Base-by-base conservation (phyloP, 2,329 filamentous ascomycete genomes). In the Claviceps cyperi region DNA sequence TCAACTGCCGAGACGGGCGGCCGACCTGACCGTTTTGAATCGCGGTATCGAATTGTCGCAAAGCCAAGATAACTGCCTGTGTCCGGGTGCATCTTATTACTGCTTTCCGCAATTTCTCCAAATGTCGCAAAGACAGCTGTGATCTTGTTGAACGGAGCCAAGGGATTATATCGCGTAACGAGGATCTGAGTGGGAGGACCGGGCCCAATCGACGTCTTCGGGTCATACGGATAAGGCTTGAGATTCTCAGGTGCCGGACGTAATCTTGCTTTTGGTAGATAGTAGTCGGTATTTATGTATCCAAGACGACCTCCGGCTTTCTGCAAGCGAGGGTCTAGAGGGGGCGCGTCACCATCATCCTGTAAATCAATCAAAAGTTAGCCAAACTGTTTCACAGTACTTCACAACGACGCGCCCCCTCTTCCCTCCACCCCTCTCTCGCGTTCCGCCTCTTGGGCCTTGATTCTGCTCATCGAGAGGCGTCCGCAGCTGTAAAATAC, bases 51-150 rank as follows among this genome's bases (percentile, higher is more conserved):
- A 62, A 98, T 88, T 15, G 88, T 87, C 56, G 87, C 94, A 62
- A 98, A 90, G 13, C 92, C 92, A 13, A 98, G 76, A 62, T 94
- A 94, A 61, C 87, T 92, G 17, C 92, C 92, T 13, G 90, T 97
- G 51, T 90, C 84, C 8, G 92, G 92, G 65, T 98, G 89, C 60
- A 94, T 91, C 64, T 94, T 91, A 62, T 96, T 96, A 61, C 87
- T 89, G 58, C 94, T 84, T 61, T 90, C 85, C 43, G 84, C 84
- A 55, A 98, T 90, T 52, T 95, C 87, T 49, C 89, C 89, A 67
- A 85, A 94, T 3, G 78, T 80, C 17, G 83, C 79, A 63, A 94
- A 94, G 49, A 86, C 77, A 44, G 83, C 79, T 17, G 78, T 79
- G 47, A 95, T 76, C 59, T 87, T 86, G 50, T 80, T 77, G 58